A percentile compares a stretch with the other conserved stretches of the same genome.
These are phyloP conservation scores for Myochromella boudieri DNA, from an alignment of 768 basidiomycete genomes.

Conservation along the genomic window DNA sequence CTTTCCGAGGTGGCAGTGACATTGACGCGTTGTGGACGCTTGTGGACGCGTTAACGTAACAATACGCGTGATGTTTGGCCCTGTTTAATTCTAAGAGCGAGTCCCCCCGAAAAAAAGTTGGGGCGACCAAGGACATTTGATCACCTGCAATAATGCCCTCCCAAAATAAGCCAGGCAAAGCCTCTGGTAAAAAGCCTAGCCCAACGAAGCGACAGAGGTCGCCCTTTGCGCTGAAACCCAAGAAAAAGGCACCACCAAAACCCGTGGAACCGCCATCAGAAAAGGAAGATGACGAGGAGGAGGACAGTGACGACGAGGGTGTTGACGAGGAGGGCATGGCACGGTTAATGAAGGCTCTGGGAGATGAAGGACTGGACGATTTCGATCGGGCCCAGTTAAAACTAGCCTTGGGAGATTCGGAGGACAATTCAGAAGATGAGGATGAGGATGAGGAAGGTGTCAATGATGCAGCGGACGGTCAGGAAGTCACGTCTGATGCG, in stretches of 20 bases:
- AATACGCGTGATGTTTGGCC: background rate
- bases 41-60: no score
- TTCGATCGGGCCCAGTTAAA: constrained; percentile 58
- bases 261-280: constrained; percentile 8
- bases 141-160: no score
- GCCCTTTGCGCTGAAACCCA: constrained; percentile 1
- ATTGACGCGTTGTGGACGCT: background rate
- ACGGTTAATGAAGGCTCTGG: constrained; percentile 53
- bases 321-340: constrained; percentile 60
- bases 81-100: background rate
- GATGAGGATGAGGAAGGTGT: constrained; percentile 22
- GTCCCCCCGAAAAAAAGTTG: background rate
- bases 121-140: no score
- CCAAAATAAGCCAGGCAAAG: constrained; percentile 6
- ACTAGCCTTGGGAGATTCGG: constrained; percentile 33
- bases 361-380: constrained; percentile 67
- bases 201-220: background rate
- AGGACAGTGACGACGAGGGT: constrained; percentile 39
- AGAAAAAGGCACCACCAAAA: constrained; percentile 3
- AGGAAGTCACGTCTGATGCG: constrained; percentile 31
- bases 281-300: constrained; percentile 15
- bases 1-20: no score
- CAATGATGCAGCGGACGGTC: constrained; percentile 32
- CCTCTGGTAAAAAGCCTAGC: constrained; percentile 1
- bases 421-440: constrained; percentile 12